phyloP scores from a whole-genome alignment of 257 asterid species.

The Penstemon davidsonii region DNA sequence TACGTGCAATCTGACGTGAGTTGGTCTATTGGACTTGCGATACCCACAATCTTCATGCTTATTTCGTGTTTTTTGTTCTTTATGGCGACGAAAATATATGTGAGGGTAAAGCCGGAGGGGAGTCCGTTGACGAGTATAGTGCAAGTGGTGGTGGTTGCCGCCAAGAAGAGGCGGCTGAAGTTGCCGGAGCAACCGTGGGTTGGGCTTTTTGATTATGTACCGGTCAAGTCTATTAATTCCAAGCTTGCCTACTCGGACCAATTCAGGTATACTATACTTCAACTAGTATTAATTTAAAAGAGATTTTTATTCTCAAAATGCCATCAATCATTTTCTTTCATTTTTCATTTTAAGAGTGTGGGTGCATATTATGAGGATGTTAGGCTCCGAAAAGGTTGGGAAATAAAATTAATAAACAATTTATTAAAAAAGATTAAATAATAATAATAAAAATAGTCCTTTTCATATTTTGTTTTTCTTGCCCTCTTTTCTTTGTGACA shows the following conservation, averaged over 20 bases:
- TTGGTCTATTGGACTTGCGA: conserved; percentile 67
- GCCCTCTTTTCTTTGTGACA: too few species aligned
- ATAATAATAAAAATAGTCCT: too few species aligned
- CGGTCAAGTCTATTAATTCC: conserved; percentile 56
- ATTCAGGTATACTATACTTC: conserved; percentile 46
- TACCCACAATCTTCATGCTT: conserved; percentile 61
- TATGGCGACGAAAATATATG: conserved; percentile 60
- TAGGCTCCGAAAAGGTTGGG: too few species aligned
- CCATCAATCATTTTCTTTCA: too few species aligned
- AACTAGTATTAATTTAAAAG: too few species aligned
- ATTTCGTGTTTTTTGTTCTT: conserved; percentile 60
- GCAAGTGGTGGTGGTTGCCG: conserved; percentile 52
- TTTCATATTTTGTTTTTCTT: too few species aligned
- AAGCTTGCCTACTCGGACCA: conserved; percentile 61
- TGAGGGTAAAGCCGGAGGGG: conserved; percentile 67
- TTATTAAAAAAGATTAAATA: too few species aligned
- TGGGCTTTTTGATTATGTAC: conserved; percentile 39
- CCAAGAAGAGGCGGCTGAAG: conserved; percentile 51
- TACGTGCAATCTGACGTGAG: conserved; percentile 66
- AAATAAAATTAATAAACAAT: too few species aligned
- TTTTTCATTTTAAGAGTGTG: too few species aligned
- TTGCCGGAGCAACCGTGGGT: conserved; percentile 46
- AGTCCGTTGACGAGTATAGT: conserved; percentile 59
- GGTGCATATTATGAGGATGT: too few species aligned
- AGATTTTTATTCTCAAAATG: too few species aligned